phyloP scores from a whole-genome alignment of 2,329 filamentous ascomycete genomes.

The Truncatella angustata region DNA sequence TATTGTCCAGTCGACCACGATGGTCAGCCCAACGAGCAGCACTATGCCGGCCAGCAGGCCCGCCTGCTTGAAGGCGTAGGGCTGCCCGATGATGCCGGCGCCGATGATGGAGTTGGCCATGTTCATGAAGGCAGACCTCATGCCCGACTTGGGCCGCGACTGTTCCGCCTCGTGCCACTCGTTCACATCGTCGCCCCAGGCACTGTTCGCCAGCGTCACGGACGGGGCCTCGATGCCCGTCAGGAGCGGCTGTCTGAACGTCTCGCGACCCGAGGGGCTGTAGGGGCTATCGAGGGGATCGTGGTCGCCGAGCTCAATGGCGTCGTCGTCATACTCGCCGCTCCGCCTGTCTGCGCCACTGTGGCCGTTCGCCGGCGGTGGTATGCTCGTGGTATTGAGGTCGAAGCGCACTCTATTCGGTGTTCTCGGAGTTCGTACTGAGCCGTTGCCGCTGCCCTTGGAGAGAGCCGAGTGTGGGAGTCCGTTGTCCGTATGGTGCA shows the following conservation, averaged over 20 bases:
- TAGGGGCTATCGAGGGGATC: slow-evolving; percentile 6
- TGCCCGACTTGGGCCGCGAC: slow-evolving; percentile 74
- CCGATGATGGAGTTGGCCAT: slow-evolving; percentile 99
- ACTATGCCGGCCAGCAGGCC: slow-evolving; percentile 78
- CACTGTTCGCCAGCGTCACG: slow-evolving; percentile 61
- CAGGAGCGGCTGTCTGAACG: slow-evolving; percentile 63
- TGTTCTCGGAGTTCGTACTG: slow-evolving; percentile 48
- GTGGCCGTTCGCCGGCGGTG: slow-evolving; percentile 24
- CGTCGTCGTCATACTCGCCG: slow-evolving; percentile 17
- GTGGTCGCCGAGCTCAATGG: slow-evolving; percentile 21
- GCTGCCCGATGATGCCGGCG: slow-evolving; percentile 76
- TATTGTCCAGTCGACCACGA: slow-evolving; percentile 96
- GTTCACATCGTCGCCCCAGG: slow-evolving; percentile 40
- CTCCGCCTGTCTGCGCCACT: slow-evolving; percentile 2
- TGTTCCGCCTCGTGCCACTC: slow-evolving; percentile 54
- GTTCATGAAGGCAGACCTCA: slow-evolving; percentile 95
- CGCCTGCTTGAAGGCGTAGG: slow-evolving; percentile 93
- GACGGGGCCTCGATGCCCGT: slow-evolving; percentile 73
- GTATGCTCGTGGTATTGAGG: slow-evolving; percentile 32
- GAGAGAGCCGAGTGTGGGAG: background rate
- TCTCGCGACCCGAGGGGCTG: slow-evolving; percentile 41
- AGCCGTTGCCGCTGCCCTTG: slow-evolving; percentile 2
- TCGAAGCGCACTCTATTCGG: slow-evolving; percentile 67
- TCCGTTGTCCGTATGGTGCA: too few relatives aligned
- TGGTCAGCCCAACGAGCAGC: slow-evolving; percentile 74